Evolutionary conservation across 176 grass and related monocot genomes (phyloP), one percentile per base, ranked within the genome.

Genomic region (Aechmea fasciata): DNA sequence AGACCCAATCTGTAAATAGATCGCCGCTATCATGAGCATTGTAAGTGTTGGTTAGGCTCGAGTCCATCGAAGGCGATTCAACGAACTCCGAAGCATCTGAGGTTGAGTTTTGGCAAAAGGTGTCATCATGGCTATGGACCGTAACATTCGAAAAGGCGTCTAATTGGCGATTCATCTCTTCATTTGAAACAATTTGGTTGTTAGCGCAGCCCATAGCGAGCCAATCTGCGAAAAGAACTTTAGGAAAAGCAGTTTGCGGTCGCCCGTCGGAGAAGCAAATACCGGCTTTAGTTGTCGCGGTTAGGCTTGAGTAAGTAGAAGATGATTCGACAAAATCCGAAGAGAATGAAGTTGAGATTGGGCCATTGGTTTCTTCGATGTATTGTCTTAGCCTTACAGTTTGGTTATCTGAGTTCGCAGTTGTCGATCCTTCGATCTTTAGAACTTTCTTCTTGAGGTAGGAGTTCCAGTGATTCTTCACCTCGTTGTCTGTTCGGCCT

Each of bases 401-500:
- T 26, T 53, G 71, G 77, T 62, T 82, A 24, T 80, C 74, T 0
- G 76, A 82, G 24, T n/a, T 65, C 13, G 51, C 14, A 29, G 83
- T 64, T 48, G 79, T 86, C 9, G 68, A 77, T 10, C 28, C 50
- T 64, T 57, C 71, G 52, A 73, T 57, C 72, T 72, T 81, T 23
- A 69, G 74, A 15, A 85, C 82, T 7, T 83, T 87, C 85, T 97
- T 97, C 84, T 97, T 97, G 47, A 97, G 94, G 63, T 97, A 90
- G 26, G 94, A 92, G 75, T 97, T 97, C 94, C 94, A 97, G 84
- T 97, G 71, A 63, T 97, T 97, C 86, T 97, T 97, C 59, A 97
- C 89, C 79, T 97, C 94, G 68, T 97, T 97, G 82, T 97, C 94
- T 0, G 94, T 97, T 72, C 94, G 80, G 5, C 94, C 94, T 2